Conservation (phyloP, 1,139 yeast genomes). For the Geotrichum citri-aurantii region DNA sequence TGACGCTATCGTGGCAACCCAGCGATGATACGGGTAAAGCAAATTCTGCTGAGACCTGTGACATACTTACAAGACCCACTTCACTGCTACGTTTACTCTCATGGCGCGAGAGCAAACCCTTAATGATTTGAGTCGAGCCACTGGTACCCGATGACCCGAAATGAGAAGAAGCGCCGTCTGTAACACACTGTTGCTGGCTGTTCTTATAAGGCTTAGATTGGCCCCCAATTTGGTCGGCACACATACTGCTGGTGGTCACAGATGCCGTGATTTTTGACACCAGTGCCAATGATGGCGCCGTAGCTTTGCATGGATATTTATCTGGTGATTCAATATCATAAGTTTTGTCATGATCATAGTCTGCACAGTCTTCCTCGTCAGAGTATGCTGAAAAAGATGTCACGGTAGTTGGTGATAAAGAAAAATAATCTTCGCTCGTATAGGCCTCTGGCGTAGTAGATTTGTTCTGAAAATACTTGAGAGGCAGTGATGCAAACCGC, state of each 20-base stretch:
- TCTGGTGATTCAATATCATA: not conserved
- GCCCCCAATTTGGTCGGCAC: not conserved
- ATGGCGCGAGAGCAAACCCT: constrained; percentile 1
- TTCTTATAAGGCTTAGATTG: not conserved
- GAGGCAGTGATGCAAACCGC: constrained; percentile 3
- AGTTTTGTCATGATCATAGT: not conserved
- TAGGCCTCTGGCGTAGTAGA: not conserved
- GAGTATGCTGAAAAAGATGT: not conserved
- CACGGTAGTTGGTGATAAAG: not conserved
- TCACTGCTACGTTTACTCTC: constrained; percentile 2
- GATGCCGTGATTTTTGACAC: not conserved
- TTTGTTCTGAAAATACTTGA: not conserved
- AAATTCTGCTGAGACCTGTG: constrained; percentile 5
- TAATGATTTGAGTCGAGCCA: not conserved
- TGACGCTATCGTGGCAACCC: not conserved
- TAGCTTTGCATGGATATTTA: not conserved
- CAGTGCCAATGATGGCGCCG: not conserved
- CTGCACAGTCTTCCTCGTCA: constrained; percentile 1
- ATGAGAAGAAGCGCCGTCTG: not conserved
- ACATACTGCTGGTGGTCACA: not conserved
- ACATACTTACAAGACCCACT: not conserved
- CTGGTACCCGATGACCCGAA: not conserved
- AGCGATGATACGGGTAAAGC: not conserved
- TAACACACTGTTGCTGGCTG: not conserved
- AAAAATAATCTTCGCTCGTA: not conserved